Percentiles rank a stretch among this genome's conserved stretches.
phyloP scores from a whole-genome alignment of 306 rosid species.

The Trifolium dubium region DNA sequence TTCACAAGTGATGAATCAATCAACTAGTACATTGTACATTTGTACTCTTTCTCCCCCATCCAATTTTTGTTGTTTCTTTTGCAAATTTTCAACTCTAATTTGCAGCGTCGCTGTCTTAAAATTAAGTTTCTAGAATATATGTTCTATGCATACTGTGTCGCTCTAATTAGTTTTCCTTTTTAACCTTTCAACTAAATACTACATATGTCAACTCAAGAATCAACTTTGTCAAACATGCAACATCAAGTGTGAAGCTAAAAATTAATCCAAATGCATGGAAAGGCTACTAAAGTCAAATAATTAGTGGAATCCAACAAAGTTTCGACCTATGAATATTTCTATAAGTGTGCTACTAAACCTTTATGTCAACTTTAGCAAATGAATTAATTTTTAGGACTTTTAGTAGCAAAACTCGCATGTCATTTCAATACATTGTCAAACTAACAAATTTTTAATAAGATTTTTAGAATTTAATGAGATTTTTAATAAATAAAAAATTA shows the following conservation, averaged over 20 bases:
- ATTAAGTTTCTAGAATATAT: slow-evolving; percentile 1
- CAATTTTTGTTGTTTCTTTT: not conserved
- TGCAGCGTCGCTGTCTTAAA: not conserved
- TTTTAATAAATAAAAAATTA: too few species aligned
- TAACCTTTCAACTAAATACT: too few species aligned
- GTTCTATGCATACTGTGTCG: not conserved
- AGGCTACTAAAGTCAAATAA: not conserved
- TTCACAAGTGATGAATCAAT: not conserved
- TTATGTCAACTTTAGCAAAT: not conserved
- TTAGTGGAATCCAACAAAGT: not conserved
- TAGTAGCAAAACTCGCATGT: not conserved
- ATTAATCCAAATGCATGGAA: not conserved
- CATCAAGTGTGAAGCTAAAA: slow-evolving; percentile 8
- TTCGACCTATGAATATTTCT: not conserved
- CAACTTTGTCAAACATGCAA: not conserved
- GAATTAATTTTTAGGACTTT: not conserved
- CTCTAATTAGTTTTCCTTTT: not conserved
- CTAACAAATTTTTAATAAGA: not conserved
- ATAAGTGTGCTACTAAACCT: slow-evolving; percentile 1
- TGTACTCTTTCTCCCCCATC: not conserved
- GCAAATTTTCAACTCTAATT: not conserved
- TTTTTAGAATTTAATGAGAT: too few species aligned
- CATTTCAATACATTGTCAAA: not conserved
- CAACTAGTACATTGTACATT: not conserved
- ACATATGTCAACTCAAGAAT: not conserved